Evolutionary conservation across 768 basidiomycete genomes (phyloP), one percentile per base, ranked within the genome.

Genomic region (Scleroderma bovista): DNA sequence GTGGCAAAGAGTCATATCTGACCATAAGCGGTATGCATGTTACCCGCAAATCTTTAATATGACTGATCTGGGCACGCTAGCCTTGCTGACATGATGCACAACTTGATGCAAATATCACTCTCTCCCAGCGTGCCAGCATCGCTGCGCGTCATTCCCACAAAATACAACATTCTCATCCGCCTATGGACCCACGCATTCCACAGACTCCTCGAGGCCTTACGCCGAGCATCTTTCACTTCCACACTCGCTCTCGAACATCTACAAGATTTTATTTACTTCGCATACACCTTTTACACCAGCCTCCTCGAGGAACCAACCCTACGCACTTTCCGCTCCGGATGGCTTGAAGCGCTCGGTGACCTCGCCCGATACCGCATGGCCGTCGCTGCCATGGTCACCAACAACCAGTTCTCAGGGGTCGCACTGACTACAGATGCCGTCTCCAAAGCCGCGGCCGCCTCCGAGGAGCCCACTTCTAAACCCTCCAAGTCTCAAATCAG

Each of bases 331-430:
- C 82, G 84, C 51, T 72, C 79, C 2, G 84, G 85, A 16, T 99
- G 96, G 96, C 80, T 98, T 46, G 96, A 99, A 65, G 92, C 94
- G 3, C 82, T 99, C 15, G 96, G 96, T 20, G 96, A 99, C 68
- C 77, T 99, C 26, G 93, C 96, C 0, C 77, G 94, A 32, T 98
- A 97, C 66, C 80, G 88, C 45, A 95, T 96, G 89, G 86, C 87
- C 1, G 89, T 97, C n/a, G 88, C 91, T n/a, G 85, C 83, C 29
- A 83, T 93, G 76, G 76, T 88, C 24, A 75, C 78, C 23, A 75
- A 77, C 23, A 74, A 70, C 31, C 61, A 75, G 5, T 69, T 72
- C 16, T 62, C 67, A 3, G 72, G 75, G 2, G 46, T 57, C 12
- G 65, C 73, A 0, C 74, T 88, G 36, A 86, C 83, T 0, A 54